Evolutionary conservation across 768 basidiomycete species (phyloP), one percentile per base, ranked within the genome.

Genomic region (Pleurotus cornucopiae): DNA sequence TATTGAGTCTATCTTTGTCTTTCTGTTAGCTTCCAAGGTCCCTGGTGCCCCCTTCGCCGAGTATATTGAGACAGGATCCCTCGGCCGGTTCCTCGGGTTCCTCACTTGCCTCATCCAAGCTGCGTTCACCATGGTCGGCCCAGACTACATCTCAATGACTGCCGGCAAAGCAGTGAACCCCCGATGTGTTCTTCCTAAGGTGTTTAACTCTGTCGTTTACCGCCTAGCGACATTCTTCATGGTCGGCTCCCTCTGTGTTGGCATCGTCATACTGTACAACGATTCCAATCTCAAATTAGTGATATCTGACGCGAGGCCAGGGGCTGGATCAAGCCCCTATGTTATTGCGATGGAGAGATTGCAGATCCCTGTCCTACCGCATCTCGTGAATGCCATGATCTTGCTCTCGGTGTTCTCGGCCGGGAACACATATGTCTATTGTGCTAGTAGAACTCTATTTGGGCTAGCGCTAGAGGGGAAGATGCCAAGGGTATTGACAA

Each of bases 191-290:
- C 81, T 94, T 62, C 82, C 86, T 41, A 78, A 73, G 61, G 89
- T 89, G 9, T 86, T 90, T 65, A 79, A 78, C 43, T 74, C 83
- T n/a, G 89, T 93, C 45, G 86, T 91, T 68, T 87, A 82, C 70
- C 86, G 93, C 56, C 80, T 96, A 57, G 71, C 88, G 2, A 66
- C 88, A 30, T 93, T 93, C 74, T 92, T 91, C 73, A 76, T 90
- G 47, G 67, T 89, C 43, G 88, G 88, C 9, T 76, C 86, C 39
- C 71, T 90, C 56, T 81, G 85, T 64, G 76, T 87, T 46, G 90
- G 91, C 45, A 84, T 91, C 73, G 78, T 93, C 45, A 85, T 94
- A 21, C 88, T 88, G 1, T 90, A 83, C 64, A 80, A 84, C 59
- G 86, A 91, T 63, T 72, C 76, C 1, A 63, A 74, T 46, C 74